These are phyloP conservation scores for Termitomyces sp. DNA, from an alignment of 768 basidiomycete species.

Conservation along the genomic window DNA sequence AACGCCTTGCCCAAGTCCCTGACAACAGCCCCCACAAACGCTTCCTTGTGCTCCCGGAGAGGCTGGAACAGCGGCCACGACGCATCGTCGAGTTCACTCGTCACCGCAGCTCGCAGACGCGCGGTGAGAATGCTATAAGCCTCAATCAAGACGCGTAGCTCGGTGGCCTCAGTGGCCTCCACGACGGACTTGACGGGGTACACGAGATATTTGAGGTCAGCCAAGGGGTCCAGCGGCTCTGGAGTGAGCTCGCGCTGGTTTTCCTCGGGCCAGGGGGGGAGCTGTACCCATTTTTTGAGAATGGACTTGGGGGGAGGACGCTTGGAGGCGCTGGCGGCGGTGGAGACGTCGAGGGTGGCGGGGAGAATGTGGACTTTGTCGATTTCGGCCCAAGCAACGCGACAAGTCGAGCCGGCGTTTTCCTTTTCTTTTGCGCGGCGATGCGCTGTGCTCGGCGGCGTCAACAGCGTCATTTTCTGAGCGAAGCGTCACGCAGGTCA, in stretches of 20 bases:
- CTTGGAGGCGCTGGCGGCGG: slow-evolving; percentile 33
- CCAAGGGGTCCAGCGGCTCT: slow-evolving; percentile 70
- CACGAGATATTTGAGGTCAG: slow-evolving; percentile 61
- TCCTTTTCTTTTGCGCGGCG: slow-evolving; percentile 49
- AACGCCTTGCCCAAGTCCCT: slow-evolving; percentile 68
- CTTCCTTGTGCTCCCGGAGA: slow-evolving; percentile 48
- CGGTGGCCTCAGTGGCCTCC: slow-evolving; percentile 32
- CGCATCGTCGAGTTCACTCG: slow-evolving; percentile 47
- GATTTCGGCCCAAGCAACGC: slow-evolving; percentile 51
- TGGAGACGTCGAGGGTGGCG: slow-evolving; percentile 23
- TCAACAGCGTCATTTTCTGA: slow-evolving; percentile 45
- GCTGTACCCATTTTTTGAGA: slow-evolving; percentile 50
- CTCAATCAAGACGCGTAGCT: slow-evolving; percentile 61
- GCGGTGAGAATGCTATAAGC: slow-evolving; percentile 70
- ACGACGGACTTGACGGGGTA: slow-evolving; percentile 62
- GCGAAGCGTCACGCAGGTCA: slow-evolving; percentile 18
- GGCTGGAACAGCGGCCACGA: slow-evolving; percentile 76
- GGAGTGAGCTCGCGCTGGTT: slow-evolving; percentile 64
- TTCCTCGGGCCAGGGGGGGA: slow-evolving; percentile 40
- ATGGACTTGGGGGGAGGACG: slow-evolving; percentile 61
- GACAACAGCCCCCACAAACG: slow-evolving; percentile 56
- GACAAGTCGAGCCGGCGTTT: slow-evolving; percentile 30
- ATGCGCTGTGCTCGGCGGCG: slow-evolving; percentile 60
- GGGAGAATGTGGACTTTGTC: slow-evolving; percentile 45
- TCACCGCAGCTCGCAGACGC: slow-evolving; percentile 51